These are phyloP conservation scores for Tylopilus felleus DNA, from an alignment of 768 basidiomycete genomes.

Conservation along the genomic window DNA sequence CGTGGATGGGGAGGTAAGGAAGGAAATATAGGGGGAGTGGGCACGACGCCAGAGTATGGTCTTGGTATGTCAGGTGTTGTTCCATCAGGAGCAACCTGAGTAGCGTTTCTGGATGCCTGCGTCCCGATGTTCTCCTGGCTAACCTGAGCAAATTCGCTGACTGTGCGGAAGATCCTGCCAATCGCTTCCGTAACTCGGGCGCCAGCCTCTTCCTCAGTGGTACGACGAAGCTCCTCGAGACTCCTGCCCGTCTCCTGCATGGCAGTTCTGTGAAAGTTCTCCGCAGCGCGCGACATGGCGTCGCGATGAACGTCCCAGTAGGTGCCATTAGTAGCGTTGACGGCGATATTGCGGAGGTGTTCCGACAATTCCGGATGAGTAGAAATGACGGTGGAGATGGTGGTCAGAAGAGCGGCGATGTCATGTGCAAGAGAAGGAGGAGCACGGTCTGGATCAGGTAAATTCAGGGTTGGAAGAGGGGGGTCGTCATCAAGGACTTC, in stretches of 20 bases:
- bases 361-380: slow-evolving; percentile 73
- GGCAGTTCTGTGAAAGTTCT: slow-evolving; percentile 48
- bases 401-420: slow-evolving; percentile 56
- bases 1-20: slow-evolving; percentile 16
- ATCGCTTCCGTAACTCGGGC: slow-evolving; percentile 61
- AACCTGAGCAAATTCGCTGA: slow-evolving; percentile 38
- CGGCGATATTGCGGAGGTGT: slow-evolving; percentile 58
- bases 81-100: not conserved
- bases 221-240: slow-evolving; percentile 44
- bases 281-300: slow-evolving; percentile 54
- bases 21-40: slow-evolving; percentile 15
- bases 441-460: slow-evolving; percentile 22
- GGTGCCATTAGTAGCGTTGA: slow-evolving; percentile 58
- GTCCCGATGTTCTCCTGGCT: slow-evolving; percentile 6
- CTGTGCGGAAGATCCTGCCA: slow-evolving; percentile 51
- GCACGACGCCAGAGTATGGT: slow-evolving; percentile 7
- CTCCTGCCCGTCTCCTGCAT: slow-evolving; percentile 36
- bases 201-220: slow-evolving; percentile 63
- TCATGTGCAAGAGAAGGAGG: slow-evolving; percentile 58
- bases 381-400: slow-evolving; percentile 51
- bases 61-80: slow-evolving; percentile 3
- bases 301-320: slow-evolving; percentile 70
- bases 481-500: slow-evolving; percentile 39
- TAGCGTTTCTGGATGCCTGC: not conserved
- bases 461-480: slow-evolving; percentile 47